Conservation (phyloP, 2,329 filamentous ascomycete species). For the Epichloe festucae region DNA sequence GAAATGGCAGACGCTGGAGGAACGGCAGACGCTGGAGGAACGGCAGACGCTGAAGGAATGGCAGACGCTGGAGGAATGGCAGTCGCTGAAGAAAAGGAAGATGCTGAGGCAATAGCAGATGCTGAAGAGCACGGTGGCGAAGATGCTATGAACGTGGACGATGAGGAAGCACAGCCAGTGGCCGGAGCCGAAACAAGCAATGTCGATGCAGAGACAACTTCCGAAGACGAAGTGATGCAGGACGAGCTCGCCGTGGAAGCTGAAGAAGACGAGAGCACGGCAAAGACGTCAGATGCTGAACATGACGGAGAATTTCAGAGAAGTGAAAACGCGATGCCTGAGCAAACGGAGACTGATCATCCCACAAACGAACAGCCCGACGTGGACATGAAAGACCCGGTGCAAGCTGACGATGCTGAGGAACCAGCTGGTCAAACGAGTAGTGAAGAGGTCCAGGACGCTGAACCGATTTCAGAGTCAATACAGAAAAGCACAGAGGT, state of each 20-base stretch:
- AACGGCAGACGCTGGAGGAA: not conserved
- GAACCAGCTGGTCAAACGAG: not conserved
- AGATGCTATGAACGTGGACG: not conserved
- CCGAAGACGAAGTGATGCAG: not conserved
- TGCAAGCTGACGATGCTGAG: not conserved
- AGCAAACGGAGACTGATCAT: not conserved
- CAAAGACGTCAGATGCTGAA: not conserved
- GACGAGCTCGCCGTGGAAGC: not conserved
- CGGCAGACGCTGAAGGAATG: not conserved
- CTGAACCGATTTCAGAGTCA: not conserved
- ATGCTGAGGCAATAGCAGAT: not conserved
- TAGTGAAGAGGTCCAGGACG: not conserved
- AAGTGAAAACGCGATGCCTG: not conserved
- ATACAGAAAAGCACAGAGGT: not conserved
- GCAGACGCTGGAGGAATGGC: no score
- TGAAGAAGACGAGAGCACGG: not conserved
- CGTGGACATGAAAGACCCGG: constrained; percentile 6
- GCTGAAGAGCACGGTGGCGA: not conserved
- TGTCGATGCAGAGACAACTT: not conserved
- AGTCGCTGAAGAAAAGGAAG: not conserved
- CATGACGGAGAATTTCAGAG: not conserved
- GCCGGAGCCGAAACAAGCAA: not conserved
- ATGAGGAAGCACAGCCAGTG: not conserved
- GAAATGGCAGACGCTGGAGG: not conserved
- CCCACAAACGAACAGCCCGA: not conserved